Percentiles rank a stretch among this genome's conserved stretches.
Evolutionary conservation across 345 rosid species (phyloP).

Genomic region (Gossypium australe): DNA sequence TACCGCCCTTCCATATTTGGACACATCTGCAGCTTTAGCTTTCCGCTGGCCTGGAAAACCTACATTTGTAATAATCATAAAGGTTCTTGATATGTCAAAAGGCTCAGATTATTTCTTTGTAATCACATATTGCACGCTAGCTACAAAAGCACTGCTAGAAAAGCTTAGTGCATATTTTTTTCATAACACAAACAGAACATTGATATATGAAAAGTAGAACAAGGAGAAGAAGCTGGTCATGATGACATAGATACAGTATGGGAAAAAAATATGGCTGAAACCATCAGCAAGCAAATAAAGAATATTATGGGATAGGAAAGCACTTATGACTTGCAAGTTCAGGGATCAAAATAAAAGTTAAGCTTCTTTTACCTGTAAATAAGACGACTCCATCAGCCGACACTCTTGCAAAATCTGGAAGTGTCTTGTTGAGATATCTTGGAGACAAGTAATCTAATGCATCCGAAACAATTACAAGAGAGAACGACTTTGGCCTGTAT

Average conservation of each 20-base stretch:
- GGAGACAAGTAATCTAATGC: conserved; percentile 48
- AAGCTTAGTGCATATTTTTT: neutral
- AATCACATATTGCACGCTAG: neutral
- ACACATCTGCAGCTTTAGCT: conserved; percentile 36
- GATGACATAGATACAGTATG: neutral
- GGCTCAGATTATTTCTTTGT: neutral
- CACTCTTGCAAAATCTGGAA: conserved; percentile 44
- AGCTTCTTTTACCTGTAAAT: conserved; percentile 36
- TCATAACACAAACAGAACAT: neutral
- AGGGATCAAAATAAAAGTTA: neutral
- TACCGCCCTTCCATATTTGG: conserved; percentile 45
- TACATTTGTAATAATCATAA: conserved; percentile 5
- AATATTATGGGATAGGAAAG: neutral
- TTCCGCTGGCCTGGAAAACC: conserved; percentile 38
- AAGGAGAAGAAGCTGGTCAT: neutral
- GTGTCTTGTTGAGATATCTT: conserved; percentile 46
- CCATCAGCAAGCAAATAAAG: neutral
- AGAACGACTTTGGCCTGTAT: conserved; percentile 40
- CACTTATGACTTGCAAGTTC: neutral
- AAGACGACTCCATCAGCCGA: conserved; percentile 34
- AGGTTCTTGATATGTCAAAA: neutral
- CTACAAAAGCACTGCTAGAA: neutral
- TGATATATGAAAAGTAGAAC: neutral
- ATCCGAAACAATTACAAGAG: conserved; percentile 47
- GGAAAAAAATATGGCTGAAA: neutral